A percentile compares a stretch with the other conserved stretches of the same genome.
Conservation (phyloP, 2,329 filamentous ascomycete genomes). For the Hypoxylon sp. region DNA sequence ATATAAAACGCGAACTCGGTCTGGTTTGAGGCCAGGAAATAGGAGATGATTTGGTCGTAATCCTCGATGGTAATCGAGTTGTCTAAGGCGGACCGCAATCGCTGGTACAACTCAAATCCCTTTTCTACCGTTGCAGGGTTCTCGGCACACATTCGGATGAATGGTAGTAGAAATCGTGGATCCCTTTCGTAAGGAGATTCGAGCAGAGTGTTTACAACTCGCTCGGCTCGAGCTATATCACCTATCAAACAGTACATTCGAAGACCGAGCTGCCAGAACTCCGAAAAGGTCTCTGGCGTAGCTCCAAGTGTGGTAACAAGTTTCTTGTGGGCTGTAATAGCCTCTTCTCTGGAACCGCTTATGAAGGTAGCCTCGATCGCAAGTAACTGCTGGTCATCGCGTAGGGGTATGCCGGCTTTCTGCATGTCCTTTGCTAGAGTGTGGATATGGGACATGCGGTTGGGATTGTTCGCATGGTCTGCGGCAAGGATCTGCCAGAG, state of each 20-base stretch:
- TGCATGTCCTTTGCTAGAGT: constrained; percentile 77
- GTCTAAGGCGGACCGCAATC: constrained; percentile 73
- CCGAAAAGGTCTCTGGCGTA: constrained; percentile 63
- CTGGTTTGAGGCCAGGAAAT: constrained; percentile 77
- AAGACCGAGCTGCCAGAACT: constrained; percentile 76
- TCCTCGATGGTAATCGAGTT: constrained; percentile 77
- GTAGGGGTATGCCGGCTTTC: constrained; percentile 69
- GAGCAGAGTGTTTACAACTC: constrained; percentile 69
- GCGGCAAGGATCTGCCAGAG: constrained; percentile 76
- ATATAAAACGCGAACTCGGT: constrained; percentile 78
- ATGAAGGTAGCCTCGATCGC: constrained; percentile 79
- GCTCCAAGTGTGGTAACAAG: constrained; percentile 68
- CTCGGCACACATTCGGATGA: constrained; percentile 78
- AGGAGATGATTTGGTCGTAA: constrained; percentile 81
- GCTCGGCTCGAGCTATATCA: constrained; percentile 71
- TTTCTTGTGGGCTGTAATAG: constrained; percentile 75
- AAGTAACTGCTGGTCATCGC: constrained; percentile 72
- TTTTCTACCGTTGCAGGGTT: constrained; percentile 64
- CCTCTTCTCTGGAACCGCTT: constrained; percentile 71
- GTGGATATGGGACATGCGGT: constrained; percentile 73
- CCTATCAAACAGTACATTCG: constrained; percentile 73
- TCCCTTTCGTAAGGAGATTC: constrained; percentile 62
- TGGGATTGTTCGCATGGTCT: constrained; percentile 63
- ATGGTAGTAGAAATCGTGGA: constrained; percentile 72
- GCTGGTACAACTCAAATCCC: constrained; percentile 78